Evolutionary conservation across 2,329 filamentous ascomycete species (phyloP).

Genomic region (Nigrograna mackinnonii): DNA sequence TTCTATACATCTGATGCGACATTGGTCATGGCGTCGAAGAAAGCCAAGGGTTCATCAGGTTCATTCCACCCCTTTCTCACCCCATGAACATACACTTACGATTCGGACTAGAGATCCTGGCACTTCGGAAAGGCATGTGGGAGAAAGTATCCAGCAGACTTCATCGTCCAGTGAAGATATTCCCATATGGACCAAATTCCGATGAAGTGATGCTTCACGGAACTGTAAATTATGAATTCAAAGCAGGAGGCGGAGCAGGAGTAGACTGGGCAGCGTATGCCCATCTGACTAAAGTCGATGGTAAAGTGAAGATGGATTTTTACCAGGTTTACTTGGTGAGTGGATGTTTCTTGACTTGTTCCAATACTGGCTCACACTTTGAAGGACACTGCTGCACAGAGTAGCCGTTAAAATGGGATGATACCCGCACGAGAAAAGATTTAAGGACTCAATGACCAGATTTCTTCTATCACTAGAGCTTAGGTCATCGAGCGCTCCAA

Average conservation of each 20-base stretch:
- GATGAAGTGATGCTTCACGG: slow-evolving; percentile 60
- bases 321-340: slow-evolving; percentile 61
- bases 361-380: too few relatives aligned
- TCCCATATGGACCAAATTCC: slow-evolving; percentile 50
- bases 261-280: slow-evolving; percentile 61
- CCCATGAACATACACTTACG: slow-evolving; percentile 1
- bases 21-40: slow-evolving; percentile 57
- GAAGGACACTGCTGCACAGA: too few relatives aligned
- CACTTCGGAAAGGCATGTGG: slow-evolving; percentile 58
- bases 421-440: too few relatives aligned
- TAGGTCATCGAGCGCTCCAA: too few relatives aligned
- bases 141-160: slow-evolving; percentile 51
- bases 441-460: too few relatives aligned
- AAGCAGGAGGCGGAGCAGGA: slow-evolving; percentile 50
- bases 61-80: slow-evolving; percentile 1
- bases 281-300: slow-evolving; percentile 55
- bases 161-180: slow-evolving; percentile 54
- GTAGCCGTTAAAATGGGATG: too few relatives aligned
- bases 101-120: slow-evolving; percentile 47
- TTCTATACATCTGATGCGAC: slow-evolving; percentile 54
- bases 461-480: too few relatives aligned
- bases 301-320: slow-evolving; percentile 56
- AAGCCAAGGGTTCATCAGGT: slow-evolving; percentile 50
- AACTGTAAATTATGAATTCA: slow-evolving; percentile 56
- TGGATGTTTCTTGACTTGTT: too few relatives aligned